These are phyloP conservation scores for Cercophora sp. DNA, from an alignment of 495 filamentous ascomycete genomes.

Conservation along the genomic window DNA sequence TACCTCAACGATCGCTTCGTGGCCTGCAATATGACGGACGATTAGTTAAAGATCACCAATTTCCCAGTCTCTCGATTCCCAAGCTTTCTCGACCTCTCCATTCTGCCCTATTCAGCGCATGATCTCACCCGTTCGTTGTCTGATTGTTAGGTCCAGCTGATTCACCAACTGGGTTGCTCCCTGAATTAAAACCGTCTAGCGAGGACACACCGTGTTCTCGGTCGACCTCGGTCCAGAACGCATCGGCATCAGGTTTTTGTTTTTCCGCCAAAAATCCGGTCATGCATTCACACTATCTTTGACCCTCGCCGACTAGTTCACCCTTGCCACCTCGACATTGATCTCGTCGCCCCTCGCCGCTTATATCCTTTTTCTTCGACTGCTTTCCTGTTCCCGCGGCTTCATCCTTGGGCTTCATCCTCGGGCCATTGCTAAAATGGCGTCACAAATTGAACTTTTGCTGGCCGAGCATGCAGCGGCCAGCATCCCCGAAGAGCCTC, in stretches of 20 bases:
- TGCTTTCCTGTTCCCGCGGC: not conserved
- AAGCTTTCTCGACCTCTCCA: not conserved
- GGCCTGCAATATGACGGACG: slow-evolving; percentile 16
- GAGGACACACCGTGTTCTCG: slow-evolving; percentile 2
- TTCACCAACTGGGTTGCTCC: not conserved
- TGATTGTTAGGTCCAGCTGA: not conserved
- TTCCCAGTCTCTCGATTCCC: slow-evolving; percentile 4
- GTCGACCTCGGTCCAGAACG: slow-evolving; percentile 2
- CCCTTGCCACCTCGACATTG: too few species aligned
- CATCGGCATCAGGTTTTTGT: slow-evolving; percentile 10
- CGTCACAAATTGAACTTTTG: slow-evolving; percentile 26
- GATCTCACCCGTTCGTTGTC: not conserved
- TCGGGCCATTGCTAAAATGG: slow-evolving; percentile 22
- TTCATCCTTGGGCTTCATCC: not conserved
- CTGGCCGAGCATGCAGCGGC: slow-evolving; percentile 26
- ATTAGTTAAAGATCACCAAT: slow-evolving; percentile 25
- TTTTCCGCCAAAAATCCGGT: slow-evolving; percentile 12
- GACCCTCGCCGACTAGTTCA: not conserved
- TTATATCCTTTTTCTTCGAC: not conserved
- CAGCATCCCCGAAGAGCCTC: slow-evolving; percentile 36
- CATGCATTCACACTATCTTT: slow-evolving; percentile 9
- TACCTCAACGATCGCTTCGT: not conserved
- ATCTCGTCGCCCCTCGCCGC: not conserved
- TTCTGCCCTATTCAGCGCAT: not conserved
- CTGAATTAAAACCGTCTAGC: not conserved